phyloP scores from a whole-genome alignment of 345 rosid species.

The Eucalyptus guilfoylei region DNA sequence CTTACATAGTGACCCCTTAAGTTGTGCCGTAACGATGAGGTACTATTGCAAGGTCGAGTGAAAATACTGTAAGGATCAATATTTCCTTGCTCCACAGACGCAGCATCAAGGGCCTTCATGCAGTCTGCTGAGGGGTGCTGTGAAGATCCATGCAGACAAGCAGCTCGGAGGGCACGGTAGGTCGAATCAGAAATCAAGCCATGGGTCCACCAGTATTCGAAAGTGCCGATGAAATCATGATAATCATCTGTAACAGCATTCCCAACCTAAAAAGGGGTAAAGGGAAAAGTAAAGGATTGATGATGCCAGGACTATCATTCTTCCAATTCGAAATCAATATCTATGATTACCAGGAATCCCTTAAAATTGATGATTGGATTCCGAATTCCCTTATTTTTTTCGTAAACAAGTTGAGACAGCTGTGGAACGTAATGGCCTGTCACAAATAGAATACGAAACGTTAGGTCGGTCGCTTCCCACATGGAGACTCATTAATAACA shows the following conservation, averaged over 20 bases:
- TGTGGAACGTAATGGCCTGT: slow-evolving; percentile 99
- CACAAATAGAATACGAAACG: not conserved
- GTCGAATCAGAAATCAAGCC: slow-evolving; percentile 91
- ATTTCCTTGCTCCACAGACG: slow-evolving; percentile 59
- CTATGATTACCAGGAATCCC: slow-evolving; percentile 73
- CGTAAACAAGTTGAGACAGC: slow-evolving; percentile 65
- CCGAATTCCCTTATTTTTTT: slow-evolving; percentile 49
- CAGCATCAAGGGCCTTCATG: slow-evolving; percentile 37
- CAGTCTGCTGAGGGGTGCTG: slow-evolving; percentile 67
- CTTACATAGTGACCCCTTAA: slow-evolving; percentile 73
- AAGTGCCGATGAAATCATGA: slow-evolving; percentile 71
- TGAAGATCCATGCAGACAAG: slow-evolving; percentile 49
- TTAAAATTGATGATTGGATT: slow-evolving; percentile 74
- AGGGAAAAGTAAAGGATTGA: not conserved
- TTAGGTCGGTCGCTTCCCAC: not conserved
- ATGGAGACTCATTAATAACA: not conserved
- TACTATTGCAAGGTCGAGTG: slow-evolving; percentile 59
- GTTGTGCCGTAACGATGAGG: slow-evolving; percentile 39
- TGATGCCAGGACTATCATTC: not conserved
- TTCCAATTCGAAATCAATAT: not conserved
- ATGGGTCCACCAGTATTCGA: slow-evolving; percentile 97
- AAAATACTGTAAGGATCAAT: slow-evolving; percentile 88
- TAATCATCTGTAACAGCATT: slow-evolving; percentile 94
- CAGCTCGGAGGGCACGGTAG: slow-evolving; percentile 34
- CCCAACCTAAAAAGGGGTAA: slow-evolving; percentile 45